Percentiles rank a stretch among this genome's conserved stretches.
Evolutionary conservation across 164 flowering plant species (phyloP).

Genomic region (Magnolia changhungtana): DNA sequence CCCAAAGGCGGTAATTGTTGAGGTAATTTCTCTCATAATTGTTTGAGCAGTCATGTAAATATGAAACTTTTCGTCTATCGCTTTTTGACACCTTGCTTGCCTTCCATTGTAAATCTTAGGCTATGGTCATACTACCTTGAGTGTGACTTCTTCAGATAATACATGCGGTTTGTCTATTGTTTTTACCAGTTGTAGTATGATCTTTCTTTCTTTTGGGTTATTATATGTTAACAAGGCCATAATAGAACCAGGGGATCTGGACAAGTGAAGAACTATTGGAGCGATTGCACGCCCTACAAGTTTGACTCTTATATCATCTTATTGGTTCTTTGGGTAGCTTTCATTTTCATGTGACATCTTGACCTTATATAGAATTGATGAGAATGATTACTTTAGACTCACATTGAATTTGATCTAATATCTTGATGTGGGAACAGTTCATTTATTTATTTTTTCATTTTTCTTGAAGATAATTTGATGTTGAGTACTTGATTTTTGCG

Average conservation of each 20-base stretch:
- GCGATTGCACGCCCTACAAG: constrained; percentile 90
- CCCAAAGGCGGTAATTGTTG: too few species aligned
- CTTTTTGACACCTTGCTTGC: too few species aligned
- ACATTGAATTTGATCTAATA: background rate
- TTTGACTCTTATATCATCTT: constrained; percentile 86
- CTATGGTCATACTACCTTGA: too few species aligned
- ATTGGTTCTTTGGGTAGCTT: constrained; percentile 86
- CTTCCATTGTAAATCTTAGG: too few species aligned
- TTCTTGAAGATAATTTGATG: background rate
- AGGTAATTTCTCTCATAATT: too few species aligned
- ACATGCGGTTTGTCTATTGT: background rate
- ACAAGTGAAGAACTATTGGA: constrained; percentile 83
- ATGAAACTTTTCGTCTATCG: too few species aligned
- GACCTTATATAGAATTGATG: background rate
- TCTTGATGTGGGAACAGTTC: background rate
- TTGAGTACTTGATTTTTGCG: constrained; percentile 42
- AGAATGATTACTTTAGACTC: background rate
- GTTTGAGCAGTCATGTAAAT: too few species aligned
- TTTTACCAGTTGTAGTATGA: background rate
- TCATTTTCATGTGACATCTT: constrained; percentile 11
- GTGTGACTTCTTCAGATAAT: background rate
- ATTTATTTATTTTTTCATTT: background rate
- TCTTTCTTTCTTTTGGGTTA: background rate
- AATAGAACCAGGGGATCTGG: constrained; percentile 89
- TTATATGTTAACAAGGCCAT: constrained; percentile 52